Base-by-base conservation (phyloP, 192 early-diverging fungal genomes). In the Entomortierella chlamydospora region DNA sequence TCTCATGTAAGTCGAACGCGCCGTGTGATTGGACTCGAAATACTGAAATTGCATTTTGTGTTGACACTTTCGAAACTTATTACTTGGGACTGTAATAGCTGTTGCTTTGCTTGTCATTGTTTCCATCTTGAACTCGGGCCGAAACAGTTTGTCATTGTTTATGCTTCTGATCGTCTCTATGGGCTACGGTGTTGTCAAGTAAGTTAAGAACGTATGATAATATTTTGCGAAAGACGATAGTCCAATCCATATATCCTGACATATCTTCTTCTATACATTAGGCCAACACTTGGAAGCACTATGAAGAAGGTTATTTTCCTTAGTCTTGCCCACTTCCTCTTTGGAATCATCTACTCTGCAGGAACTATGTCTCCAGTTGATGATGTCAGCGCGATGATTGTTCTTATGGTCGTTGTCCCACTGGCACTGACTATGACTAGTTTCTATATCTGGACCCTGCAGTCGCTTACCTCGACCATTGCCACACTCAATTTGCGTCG, bases 111-210 rank as follows among this genome's bases (percentile, higher is more conserved):
- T 96, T 12, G 88, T 92, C 3, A 57, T 95, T 4, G 92, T 93
- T 10, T 91, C 94, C 8, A 66, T 96, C 52, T 77, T 98, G 22
- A 96, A 95, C 76, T 91, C 96, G 9, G 96, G 91, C 11, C 84
- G 98, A 63, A 97, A 95, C 81, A 94, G 93, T 61, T 81, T 98
- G 47, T 97, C 98, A 2, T 94, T 99, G 73, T 98, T 98, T 68
- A 96, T 99, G 92, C 87, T 99, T 1, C 85, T 99, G 49, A 94
- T 99, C 52, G 96, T 98, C 10, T 90, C 93, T 7, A 91, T 99
- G 70, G 98, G 98, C 28, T 99, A 97, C 81, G 96, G 98, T 50
- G 97, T 99, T 23, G 95, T 99, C 25, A 92, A 91, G 92, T 93
- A 86, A 72, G 83, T 42, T 11, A 15, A 22, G 37, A 31, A 22